Evolutionary conservation across 1,139 yeast species (phyloP).

Genomic region (Protomyces macrosporus): DNA sequence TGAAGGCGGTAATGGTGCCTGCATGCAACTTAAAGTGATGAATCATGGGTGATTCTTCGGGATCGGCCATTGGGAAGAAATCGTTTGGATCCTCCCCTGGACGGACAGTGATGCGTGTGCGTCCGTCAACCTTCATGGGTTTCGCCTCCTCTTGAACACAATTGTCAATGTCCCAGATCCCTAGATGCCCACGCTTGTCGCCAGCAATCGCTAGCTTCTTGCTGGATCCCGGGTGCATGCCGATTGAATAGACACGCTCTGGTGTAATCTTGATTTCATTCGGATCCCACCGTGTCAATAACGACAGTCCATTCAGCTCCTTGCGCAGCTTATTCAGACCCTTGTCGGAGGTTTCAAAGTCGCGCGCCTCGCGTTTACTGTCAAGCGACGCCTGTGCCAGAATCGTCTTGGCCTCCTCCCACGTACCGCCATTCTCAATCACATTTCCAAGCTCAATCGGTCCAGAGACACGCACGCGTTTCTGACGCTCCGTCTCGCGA

Average conservation of each 20-base stretch:
- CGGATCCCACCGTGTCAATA: slow-evolving; percentile 59
- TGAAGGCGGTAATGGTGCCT: slow-evolving; percentile 60
- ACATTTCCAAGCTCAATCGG: slow-evolving; percentile 27
- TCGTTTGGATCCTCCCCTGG: slow-evolving; percentile 19
- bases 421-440: slow-evolving; percentile 13
- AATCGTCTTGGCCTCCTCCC: slow-evolving; percentile 18
- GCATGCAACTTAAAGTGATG: slow-evolving; percentile 70
- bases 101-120: background rate
- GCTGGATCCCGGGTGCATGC: slow-evolving; percentile 65
- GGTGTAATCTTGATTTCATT: slow-evolving; percentile 66
- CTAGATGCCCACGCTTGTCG: slow-evolving; percentile 76
- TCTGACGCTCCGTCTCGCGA: slow-evolving; percentile 31
- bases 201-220: slow-evolving; percentile 73
- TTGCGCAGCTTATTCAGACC: slow-evolving; percentile 46
- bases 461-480: slow-evolving; percentile 27
- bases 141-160: background rate
- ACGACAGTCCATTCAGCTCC: slow-evolving; percentile 48
- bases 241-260: slow-evolving; percentile 66
- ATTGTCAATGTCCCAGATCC: slow-evolving; percentile 75
- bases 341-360: slow-evolving; percentile 42
- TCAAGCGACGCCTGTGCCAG: background rate
- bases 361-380: slow-evolving; percentile 38
- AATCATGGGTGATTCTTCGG: slow-evolving; percentile 51
- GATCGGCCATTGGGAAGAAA: slow-evolving; percentile 44
- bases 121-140: background rate